Evolutionary conservation across 139 green algal genomes (phyloP), one percentile per base, ranked within the genome.

Genomic region (Volvox africanus): DNA sequence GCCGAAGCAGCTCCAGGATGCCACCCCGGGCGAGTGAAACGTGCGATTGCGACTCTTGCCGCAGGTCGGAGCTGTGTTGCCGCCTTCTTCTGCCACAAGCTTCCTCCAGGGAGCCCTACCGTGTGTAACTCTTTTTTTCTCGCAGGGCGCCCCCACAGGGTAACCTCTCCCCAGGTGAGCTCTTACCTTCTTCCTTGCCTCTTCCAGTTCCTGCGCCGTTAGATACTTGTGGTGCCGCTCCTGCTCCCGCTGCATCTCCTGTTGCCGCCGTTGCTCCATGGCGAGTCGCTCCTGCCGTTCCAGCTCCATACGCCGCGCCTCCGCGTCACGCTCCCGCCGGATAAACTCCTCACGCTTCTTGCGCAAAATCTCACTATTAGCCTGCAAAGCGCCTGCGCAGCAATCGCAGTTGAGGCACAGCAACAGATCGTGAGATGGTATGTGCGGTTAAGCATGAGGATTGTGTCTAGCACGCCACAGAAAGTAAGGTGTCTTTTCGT

Each of bases 261-360:
- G 69, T 71, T 88, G 55, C 22, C 91, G 90, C 88, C 90, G 91
- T 30, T 22, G 73, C 80, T 90, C 88, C 76, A 92, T 88, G 19
- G 91, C 71, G 33, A 76, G 50, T 33, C 61, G 61, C 86, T 90
- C 86, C 86, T 85, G 55, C 30, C 80, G 65, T 20, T 92, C 92
- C 55, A 93, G 55, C 80, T 94, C 88, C 55, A 77, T 61, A 26
- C 90, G 75, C 33, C 92, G 73, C 32, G 22, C 55, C 50, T 81
- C 92, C 17, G 85, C 89, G 32, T 91, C 94, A 9, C 88, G 88
- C 85, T 97, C 95, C 3, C 89, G 81, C 75, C 67, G 36, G 73
- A 95, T 81, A 79, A 95, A 96, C n/a, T 95, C 94, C 0, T 90
- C 65, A 13, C 93, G 94, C 91, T 95, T 95, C 83, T 94, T 91